These are phyloP conservation scores for Knufia petricola DNA, from an alignment of 2,329 filamentous ascomycete genomes.

Conservation along the genomic window DNA sequence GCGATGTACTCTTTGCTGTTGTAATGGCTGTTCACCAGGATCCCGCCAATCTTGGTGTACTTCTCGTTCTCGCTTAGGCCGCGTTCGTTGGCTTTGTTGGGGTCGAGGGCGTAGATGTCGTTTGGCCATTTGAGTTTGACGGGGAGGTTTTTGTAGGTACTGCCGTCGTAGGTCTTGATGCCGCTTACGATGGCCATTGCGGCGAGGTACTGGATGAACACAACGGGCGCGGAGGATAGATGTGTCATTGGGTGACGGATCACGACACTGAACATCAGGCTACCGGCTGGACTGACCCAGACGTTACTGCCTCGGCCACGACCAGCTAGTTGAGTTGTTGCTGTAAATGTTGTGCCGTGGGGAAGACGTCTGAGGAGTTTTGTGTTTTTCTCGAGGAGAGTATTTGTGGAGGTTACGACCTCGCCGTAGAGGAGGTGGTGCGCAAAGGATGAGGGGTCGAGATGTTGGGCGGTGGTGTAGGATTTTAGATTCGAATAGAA, in stretches of 20 bases:
- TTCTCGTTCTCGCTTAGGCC: conserved; percentile 19
- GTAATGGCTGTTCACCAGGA: conserved; percentile 83
- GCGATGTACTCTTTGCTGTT: conserved; percentile 68
- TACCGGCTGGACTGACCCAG: conserved; percentile 84
- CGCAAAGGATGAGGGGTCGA: conserved; percentile 50
- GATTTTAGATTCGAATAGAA: conserved; percentile 63
- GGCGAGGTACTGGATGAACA: conserved; percentile 89
- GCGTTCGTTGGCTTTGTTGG: conserved; percentile 24
- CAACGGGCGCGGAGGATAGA: conserved; percentile 63
- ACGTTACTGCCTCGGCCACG: conserved; percentile 85
- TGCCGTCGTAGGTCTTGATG: conserved; percentile 64
- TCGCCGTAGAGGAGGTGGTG: conserved; percentile 75
- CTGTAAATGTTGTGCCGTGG: conserved; percentile 76
- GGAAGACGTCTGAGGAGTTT: conserved; percentile 66
- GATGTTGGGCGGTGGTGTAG: conserved; percentile 47
- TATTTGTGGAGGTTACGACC: conserved; percentile 89
- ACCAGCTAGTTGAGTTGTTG: conserved; percentile 78
- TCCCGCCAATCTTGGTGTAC: conserved; percentile 87
- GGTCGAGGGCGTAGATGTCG: conserved; percentile 71
- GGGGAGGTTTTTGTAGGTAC: conserved; percentile 63
- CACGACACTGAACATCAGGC: conserved; percentile 77
- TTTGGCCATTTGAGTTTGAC: conserved; percentile 97
- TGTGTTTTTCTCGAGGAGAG: conserved; percentile 84
- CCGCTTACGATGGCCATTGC: conserved; percentile 80
- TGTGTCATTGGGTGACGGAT: conserved; percentile 73